Conservation (phyloP, 768 basidiomycete species). For the Termitomyces sp. region DNA sequence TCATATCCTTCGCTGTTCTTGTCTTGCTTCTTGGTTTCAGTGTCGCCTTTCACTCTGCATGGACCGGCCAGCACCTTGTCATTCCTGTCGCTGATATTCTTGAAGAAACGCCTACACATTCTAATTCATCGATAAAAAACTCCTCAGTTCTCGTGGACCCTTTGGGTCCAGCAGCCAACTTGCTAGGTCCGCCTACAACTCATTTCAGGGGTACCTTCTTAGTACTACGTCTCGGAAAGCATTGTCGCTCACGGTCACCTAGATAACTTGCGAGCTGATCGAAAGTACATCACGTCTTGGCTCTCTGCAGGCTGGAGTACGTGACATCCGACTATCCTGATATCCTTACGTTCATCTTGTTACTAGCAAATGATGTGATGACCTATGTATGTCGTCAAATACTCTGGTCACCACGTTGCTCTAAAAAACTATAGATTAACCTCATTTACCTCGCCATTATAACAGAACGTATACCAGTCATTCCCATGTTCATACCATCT, state of each 20-base stretch:
- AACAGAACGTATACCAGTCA: slow-evolving; percentile 53
- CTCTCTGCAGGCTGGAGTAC: slow-evolving; percentile 73
- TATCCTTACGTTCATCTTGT: slow-evolving; percentile 2
- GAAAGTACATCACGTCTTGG: slow-evolving; percentile 70
- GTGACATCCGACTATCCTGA: slow-evolving; percentile 18
- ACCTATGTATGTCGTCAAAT: slow-evolving; percentile 39
- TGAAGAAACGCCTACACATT: background rate
- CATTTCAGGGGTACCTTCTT: slow-evolving; percentile 46
- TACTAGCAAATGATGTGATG: slow-evolving; percentile 71
- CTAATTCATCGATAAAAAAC: background rate
- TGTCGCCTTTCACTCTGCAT: slow-evolving; percentile 16
- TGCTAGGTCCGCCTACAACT: slow-evolving; percentile 45
- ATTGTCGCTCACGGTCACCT: background rate
- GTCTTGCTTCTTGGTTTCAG: slow-evolving; percentile 22
- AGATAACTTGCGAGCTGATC: slow-evolving; percentile 61
- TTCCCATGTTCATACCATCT: slow-evolving; percentile 53
- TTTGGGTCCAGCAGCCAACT: slow-evolving; percentile 13
- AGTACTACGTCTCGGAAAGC: background rate
- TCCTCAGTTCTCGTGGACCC: slow-evolving; percentile 10
- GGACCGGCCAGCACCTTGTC: slow-evolving; percentile 10
- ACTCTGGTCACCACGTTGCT: background rate
- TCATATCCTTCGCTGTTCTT: slow-evolving; percentile 21
- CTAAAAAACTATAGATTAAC: slow-evolving; percentile 32
- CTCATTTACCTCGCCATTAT: slow-evolving; percentile 54
- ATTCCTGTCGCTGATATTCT: background rate